Percentiles rank a stretch among this genome's conserved stretches.
Conservation (phyloP, 305 asterid genomes). For the Fraxinus dipetala region DNA sequence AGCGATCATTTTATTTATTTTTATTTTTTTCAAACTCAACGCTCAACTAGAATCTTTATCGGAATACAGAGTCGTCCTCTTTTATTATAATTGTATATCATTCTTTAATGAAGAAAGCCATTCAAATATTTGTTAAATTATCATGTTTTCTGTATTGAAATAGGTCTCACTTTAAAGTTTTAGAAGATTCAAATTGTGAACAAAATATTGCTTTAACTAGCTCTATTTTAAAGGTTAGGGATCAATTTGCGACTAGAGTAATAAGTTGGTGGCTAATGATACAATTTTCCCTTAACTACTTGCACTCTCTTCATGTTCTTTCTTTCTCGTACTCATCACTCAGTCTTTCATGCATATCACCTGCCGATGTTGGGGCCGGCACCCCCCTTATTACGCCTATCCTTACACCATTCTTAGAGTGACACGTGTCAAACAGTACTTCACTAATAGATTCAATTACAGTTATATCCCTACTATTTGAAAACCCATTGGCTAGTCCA, state of each 20-base stretch:
- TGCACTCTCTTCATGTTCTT: background rate
- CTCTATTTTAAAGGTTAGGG: background rate
- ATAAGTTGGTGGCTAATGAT: background rate
- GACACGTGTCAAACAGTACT: slow-evolving; percentile 2
- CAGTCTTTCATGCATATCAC: slow-evolving; percentile 29
- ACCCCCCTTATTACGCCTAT: slow-evolving; percentile 20
- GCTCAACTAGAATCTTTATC: too few relatives aligned
- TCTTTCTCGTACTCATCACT: slow-evolving; percentile 31
- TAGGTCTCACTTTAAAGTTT: background rate
- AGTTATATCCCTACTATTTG: background rate
- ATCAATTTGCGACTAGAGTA: background rate
- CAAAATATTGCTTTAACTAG: background rate
- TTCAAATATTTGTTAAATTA: background rate
- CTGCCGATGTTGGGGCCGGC: background rate
- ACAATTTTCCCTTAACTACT: background rate
- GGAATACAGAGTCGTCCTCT: background rate
- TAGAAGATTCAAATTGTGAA: background rate
- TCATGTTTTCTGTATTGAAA: background rate
- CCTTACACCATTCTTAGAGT: background rate
- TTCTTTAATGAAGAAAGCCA: background rate
- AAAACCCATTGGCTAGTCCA: slow-evolving; percentile 20
- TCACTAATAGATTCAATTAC: background rate
- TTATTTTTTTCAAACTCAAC: background rate
- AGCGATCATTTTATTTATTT: too few relatives aligned
- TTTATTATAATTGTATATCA: background rate